A percentile compares a stretch with the other conserved stretches of the same genome.
Conservation (phyloP, 2,329 filamentous ascomycete genomes). For the Ustilaginoidea virens region DNA sequence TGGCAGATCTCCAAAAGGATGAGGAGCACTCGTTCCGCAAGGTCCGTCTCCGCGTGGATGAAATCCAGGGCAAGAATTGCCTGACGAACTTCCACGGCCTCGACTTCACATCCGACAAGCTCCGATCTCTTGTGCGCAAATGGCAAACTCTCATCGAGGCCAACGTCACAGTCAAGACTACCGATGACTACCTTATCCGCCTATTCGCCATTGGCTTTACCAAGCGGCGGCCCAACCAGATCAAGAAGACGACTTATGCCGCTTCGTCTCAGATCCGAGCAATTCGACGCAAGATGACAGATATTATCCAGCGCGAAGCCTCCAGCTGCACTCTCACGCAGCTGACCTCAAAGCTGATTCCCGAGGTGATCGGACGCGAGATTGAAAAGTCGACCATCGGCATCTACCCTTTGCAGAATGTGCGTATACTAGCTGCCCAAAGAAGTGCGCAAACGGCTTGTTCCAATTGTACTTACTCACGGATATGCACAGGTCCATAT, state of each 20-base stretch:
- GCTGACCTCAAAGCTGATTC: slow-evolving; percentile 97
- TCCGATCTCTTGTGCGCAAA: slow-evolving; percentile 97
- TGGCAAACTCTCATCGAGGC: slow-evolving; percentile 99
- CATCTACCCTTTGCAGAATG: slow-evolving; percentile 99
- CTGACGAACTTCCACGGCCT: slow-evolving; percentile 99
- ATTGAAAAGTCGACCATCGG: slow-evolving; percentile 99
- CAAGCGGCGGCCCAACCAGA: slow-evolving; percentile 97
- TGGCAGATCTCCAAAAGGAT: slow-evolving; percentile 98
- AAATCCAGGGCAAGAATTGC: slow-evolving; percentile 99
- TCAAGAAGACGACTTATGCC: slow-evolving; percentile 99
- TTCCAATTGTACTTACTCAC: background rate
- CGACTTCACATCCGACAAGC: slow-evolving; percentile 99
- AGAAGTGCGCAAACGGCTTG: too few relatives aligned
- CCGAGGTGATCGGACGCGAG: slow-evolving; percentile 97
- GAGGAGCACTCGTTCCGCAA: slow-evolving; percentile 99
- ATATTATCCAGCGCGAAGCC: slow-evolving; percentile 96
- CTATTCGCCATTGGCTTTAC: slow-evolving; percentile 99
- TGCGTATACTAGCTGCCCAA: too few relatives aligned
- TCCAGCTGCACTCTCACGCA: slow-evolving; percentile 87
- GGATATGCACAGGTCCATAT: slow-evolving; percentile 69
- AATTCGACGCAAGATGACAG: slow-evolving; percentile 99
- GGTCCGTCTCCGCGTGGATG: slow-evolving; percentile 95
- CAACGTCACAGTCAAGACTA: slow-evolving; percentile 99
- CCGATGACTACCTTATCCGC: slow-evolving; percentile 98
- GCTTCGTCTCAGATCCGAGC: slow-evolving; percentile 91